Percentiles rank a stretch among this genome's conserved stretches.
These are phyloP conservation scores for Globisporangium cylindrosporum DNA, from an alignment of 352 stramenopile species.

Conservation along the genomic window DNA sequence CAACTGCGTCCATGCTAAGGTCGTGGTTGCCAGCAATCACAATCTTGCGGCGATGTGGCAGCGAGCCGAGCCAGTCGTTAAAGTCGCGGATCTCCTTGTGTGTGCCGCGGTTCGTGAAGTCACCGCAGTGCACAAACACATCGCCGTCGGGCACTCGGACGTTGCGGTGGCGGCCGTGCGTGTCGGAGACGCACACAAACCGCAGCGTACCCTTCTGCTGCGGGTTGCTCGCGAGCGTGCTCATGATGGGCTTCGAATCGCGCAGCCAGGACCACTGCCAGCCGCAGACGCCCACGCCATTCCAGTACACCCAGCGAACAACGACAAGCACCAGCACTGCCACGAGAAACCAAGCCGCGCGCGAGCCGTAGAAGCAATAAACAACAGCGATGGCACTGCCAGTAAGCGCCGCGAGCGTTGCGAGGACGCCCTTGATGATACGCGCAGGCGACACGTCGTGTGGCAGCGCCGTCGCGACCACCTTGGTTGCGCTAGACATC, in stretches of 20 bases:
- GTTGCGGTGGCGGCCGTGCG: slow-evolving; percentile 64
- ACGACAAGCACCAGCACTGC: slow-evolving; percentile 20
- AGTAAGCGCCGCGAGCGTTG: slow-evolving; percentile 18
- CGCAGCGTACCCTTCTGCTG: slow-evolving; percentile 57
- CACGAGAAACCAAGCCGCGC: slow-evolving; percentile 16
- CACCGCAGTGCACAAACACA: slow-evolving; percentile 88
- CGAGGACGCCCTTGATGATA: slow-evolving; percentile 16
- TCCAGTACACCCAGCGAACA: slow-evolving; percentile 59
- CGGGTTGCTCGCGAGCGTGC: slow-evolving; percentile 32
- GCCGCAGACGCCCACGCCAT: slow-evolving; percentile 58
- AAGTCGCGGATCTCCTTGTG: slow-evolving; percentile 74
- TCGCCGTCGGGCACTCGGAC: slow-evolving; percentile 72
- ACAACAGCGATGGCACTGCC: slow-evolving; percentile 8
- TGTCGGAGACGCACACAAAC: slow-evolving; percentile 83
- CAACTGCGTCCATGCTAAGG: slow-evolving; percentile 62
- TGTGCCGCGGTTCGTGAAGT: slow-evolving; percentile 84
- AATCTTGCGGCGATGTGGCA: slow-evolving; percentile 78
- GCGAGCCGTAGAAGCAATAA: slow-evolving; percentile 27
- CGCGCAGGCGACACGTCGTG: slow-evolving; percentile 36
- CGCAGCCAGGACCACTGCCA: slow-evolving; percentile 47
- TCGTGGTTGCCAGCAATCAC: slow-evolving; percentile 86
- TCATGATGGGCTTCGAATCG: slow-evolving; percentile 25
- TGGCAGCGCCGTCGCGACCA: slow-evolving; percentile 26
- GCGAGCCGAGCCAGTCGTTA: slow-evolving; percentile 67
- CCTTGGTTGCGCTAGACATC: slow-evolving; percentile 1